Percentiles rank a stretch among this genome's conserved stretches.
These are phyloP conservation scores for Sporothrix humicola DNA, from an alignment of 2,329 filamentous ascomycete species.

Conservation along the genomic window DNA sequence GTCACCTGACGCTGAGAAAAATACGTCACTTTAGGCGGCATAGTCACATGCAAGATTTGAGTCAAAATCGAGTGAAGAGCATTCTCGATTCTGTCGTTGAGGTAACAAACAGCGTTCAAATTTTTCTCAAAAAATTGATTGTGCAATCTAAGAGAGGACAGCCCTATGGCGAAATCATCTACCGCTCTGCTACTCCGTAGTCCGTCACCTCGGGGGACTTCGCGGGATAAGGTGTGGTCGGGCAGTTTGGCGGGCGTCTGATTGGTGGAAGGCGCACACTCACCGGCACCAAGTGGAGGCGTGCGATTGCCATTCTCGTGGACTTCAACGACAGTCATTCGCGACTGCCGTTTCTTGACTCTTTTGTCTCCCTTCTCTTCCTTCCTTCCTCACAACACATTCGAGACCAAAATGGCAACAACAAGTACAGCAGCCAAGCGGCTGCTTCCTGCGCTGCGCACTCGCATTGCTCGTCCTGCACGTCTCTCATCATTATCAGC, in stretches of 20 bases:
- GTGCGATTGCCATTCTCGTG: slow-evolving; percentile 2
- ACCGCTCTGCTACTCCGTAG: background rate
- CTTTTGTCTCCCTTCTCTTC: background rate
- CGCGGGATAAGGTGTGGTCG: slow-evolving; percentile 13
- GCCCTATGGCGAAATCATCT: no score
- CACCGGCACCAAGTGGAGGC: slow-evolving; percentile 23
- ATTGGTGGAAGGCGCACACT: slow-evolving; percentile 5
- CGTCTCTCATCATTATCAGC: slow-evolving; percentile 40
- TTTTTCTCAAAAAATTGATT: no score
- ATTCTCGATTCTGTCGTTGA: no score
- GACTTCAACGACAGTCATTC: background rate
- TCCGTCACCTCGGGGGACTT: background rate
- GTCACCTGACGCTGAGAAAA: background rate
- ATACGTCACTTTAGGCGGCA: background rate
- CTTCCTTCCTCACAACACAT: background rate
- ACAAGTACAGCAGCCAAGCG: slow-evolving; percentile 11
- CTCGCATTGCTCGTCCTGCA: slow-evolving; percentile 39
- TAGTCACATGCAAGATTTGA: background rate
- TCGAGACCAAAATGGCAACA: slow-evolving; percentile 1
- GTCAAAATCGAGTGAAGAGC: no score
- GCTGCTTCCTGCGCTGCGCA: slow-evolving; percentile 7
- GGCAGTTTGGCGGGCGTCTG: slow-evolving; percentile 16
- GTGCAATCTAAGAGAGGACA: background rate
- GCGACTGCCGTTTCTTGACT: background rate
- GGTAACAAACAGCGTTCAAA: background rate